Percentiles rank a stretch among this genome's conserved stretches.
Conservation (phyloP, 805 yeast genomes). For the Teunomyces panamensis region DNA sequence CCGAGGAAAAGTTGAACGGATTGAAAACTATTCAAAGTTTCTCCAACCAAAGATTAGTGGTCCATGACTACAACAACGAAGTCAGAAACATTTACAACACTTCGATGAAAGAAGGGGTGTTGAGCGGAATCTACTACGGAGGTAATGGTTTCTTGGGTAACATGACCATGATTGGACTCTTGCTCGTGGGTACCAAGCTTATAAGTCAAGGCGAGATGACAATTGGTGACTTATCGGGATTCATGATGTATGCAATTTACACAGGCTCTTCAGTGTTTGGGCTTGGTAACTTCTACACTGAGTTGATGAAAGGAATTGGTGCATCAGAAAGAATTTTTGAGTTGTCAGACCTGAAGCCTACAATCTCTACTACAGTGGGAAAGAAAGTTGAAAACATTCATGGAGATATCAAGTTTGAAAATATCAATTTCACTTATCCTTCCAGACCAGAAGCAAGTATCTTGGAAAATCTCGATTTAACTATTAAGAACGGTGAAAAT, state of each 20-base stretch:
- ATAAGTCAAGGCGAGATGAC: conserved; percentile 73
- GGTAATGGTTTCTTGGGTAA: conserved; percentile 85
- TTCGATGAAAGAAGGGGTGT: conserved; percentile 76
- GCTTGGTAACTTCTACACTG: conserved; percentile 85
- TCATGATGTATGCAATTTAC: conserved; percentile 92
- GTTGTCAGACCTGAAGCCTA: conserved; percentile 72
- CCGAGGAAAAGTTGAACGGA: conserved; percentile 87
- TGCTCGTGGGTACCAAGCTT: conserved; percentile 79
- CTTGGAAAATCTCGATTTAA: conserved; percentile 58
- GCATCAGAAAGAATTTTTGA: conserved; percentile 93
- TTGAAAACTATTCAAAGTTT: conserved; percentile 86
- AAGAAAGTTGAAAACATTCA: conserved; percentile 37
- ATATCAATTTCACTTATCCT: conserved; percentile 76
- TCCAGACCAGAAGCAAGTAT: conserved; percentile 72
- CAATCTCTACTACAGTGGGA: conserved; percentile 68
- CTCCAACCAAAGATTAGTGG: conserved; percentile 78
- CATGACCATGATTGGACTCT: conserved; percentile 67
- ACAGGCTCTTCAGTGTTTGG: conserved; percentile 94
- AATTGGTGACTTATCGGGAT: conserved; percentile 86
- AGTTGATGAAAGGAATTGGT: conserved; percentile 95
- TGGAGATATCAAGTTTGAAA: conserved; percentile 59
- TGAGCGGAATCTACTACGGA: conserved; percentile 74
- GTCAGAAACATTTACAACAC: conserved; percentile 62
- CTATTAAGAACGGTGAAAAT: conserved; percentile 75
- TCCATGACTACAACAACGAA: conserved; percentile 68